Conservation (phyloP, 192 early-diverging fungal genomes). For the Coemansia sp. region DNA sequence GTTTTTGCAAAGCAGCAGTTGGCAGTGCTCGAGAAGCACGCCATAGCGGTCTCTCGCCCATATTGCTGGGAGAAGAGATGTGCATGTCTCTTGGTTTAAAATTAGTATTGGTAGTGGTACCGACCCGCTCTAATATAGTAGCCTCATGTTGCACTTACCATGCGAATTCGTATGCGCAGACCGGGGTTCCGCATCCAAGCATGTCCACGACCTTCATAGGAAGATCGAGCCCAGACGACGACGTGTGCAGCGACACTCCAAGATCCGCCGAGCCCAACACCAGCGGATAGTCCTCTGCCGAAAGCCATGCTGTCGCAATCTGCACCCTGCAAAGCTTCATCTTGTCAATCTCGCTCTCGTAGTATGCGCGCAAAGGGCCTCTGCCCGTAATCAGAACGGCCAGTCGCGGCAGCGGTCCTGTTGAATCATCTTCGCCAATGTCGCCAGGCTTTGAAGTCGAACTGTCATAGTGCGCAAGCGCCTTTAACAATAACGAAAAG, state of each 20-base stretch:
- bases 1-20: background rate
- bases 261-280: conserved; percentile 92
- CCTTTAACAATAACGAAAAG: conserved; percentile 78
- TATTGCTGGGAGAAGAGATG: background rate
- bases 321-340: conserved; percentile 57
- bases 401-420: conserved; percentile 55
- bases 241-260: conserved; percentile 89
- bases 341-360: conserved; percentile 63
- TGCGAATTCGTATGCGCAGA: conserved; percentile 71
- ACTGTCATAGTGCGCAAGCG: conserved; percentile 60
- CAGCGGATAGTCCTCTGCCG: conserved; percentile 77
- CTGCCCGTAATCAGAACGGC: conserved; percentile 91
- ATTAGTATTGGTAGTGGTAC: background rate
- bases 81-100: background rate
- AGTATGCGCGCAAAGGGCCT: conserved; percentile 75
- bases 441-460: conserved; percentile 10
- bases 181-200: conserved; percentile 94
- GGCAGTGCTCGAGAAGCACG: background rate
- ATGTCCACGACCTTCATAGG: conserved; percentile 99
- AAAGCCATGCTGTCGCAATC: conserved; percentile 81
- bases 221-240: conserved; percentile 92
- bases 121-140: background rate
- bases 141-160: conserved; percentile 32
- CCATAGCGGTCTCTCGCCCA: background rate
- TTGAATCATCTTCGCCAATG: conserved; percentile 2